phyloP scores from a whole-genome alignment of 2,329 filamentous ascomycete genomes.

The Metarhizium album region DNA sequence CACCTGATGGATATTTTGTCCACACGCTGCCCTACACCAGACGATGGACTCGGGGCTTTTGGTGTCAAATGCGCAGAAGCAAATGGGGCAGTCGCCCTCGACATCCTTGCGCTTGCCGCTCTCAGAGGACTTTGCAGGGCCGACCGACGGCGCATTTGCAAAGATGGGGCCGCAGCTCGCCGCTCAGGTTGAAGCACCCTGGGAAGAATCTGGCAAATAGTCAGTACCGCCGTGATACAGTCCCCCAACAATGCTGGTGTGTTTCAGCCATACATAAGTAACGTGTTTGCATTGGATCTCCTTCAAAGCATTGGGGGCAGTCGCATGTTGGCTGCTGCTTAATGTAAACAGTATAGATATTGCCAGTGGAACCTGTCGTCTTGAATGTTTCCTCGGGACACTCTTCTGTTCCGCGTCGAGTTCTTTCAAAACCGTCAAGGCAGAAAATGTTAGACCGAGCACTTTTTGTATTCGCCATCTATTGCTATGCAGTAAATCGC shows the following conservation, averaged over 20 bases:
- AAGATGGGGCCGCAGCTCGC: conserved; percentile 52
- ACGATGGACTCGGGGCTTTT: conserved; percentile 27
- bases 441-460: not conserved
- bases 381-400: conserved; percentile 42
- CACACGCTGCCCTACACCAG: conserved; percentile 42
- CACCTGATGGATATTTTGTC: conserved; percentile 42
- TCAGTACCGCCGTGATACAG: not conserved
- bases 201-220: conserved; percentile 36
- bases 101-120: conserved; percentile 33
- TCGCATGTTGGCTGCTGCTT: conserved; percentile 39
- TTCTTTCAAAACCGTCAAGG: conserved; percentile 31
- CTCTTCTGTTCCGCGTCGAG: conserved; percentile 20
- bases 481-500: conserved; percentile 4
- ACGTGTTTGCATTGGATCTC: conserved; percentile 57
- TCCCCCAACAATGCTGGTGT: not conserved
- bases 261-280: conserved; percentile 35
- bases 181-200: conserved; percentile 45
- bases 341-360: conserved; percentile 50
- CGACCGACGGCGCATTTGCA: conserved; percentile 39
- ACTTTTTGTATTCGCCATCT: conserved; percentile 5
- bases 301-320: conserved; percentile 41
- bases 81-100: conserved; percentile 48
- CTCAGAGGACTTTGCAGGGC: conserved; percentile 18
- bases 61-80: conserved; percentile 36
- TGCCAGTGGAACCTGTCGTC: conserved; percentile 54